Percentiles rank a stretch among this genome's conserved stretches.
Conservation (phyloP, 352 stramenopile genomes). For the Phytophthora hybrid region DNA sequence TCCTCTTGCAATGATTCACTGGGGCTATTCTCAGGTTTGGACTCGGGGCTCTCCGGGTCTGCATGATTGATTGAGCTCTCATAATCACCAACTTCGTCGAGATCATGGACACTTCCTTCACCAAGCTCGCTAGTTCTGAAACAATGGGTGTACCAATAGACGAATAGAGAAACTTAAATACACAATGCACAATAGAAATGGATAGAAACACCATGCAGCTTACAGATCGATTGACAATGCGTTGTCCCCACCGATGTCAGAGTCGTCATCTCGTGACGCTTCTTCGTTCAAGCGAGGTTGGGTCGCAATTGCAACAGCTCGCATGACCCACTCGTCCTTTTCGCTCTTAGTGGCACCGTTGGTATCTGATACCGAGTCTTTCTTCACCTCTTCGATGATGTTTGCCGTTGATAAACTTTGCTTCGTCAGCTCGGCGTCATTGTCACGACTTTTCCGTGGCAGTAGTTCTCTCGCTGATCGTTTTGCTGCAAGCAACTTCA, state of each 20-base stretch:
- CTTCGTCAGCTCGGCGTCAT: not conserved
- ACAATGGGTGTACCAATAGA: conserved; percentile 8
- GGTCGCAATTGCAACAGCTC: not conserved
- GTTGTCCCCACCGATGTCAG: conserved; percentile 32
- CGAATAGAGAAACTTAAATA: conserved; percentile 22
- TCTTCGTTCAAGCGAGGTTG: not conserved
- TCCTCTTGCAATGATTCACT: conserved; percentile 4
- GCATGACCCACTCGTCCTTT: conserved; percentile 18
- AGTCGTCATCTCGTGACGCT: conserved; percentile 13
- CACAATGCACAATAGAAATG: conserved; percentile 20
- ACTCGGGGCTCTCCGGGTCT: not conserved
- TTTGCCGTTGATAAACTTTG: not conserved
- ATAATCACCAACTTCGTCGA: not conserved
- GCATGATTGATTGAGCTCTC: not conserved
- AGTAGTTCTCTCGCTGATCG: conserved; percentile 30
- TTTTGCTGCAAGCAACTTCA: conserved; percentile 41
- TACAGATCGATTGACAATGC: conserved; percentile 77
- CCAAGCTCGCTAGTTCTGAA: conserved; percentile 46
- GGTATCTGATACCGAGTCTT: not conserved
- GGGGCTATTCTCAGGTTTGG: conserved; percentile 4
- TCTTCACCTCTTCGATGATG: not conserved
- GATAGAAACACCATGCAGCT: conserved; percentile 28
- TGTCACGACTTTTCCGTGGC: not conserved
- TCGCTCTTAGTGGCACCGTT: not conserved
- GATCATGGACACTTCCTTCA: conserved; percentile 4